phyloP scores from a whole-genome alignment of 257 asterid species.

The Thymus quinquecostatus region DNA sequence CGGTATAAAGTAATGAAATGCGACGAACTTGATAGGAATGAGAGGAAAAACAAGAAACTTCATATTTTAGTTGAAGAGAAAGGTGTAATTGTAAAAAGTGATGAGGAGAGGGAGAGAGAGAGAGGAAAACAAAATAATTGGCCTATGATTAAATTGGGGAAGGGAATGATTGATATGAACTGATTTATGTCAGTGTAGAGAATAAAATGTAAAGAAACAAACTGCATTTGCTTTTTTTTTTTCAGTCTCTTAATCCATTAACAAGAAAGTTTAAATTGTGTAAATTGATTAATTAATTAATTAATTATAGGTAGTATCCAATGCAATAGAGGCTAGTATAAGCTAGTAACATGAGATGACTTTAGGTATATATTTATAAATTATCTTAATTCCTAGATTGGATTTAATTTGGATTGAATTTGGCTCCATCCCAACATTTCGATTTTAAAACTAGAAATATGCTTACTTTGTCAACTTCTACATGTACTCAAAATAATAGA shows the following conservation, averaged over 20 bases:
- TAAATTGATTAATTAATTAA: neutral
- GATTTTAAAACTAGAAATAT: neutral
- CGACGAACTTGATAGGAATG: too few relatives aligned
- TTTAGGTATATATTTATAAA: neutral
- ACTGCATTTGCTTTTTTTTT: neutral
- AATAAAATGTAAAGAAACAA: slow-evolving; percentile 15
- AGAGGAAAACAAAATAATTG: slow-evolving; percentile 24
- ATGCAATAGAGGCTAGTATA: slow-evolving; percentile 27
- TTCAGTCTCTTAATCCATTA: slow-evolving; percentile 17
- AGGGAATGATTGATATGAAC: slow-evolving; percentile 30
- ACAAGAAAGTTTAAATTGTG: neutral
- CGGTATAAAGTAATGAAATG: too few relatives aligned
- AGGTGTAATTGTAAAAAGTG: neutral
- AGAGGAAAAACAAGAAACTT: neutral
- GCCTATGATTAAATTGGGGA: slow-evolving; percentile 29
- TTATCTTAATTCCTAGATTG: neutral
- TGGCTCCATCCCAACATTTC: neutral
- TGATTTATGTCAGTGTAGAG: slow-evolving; percentile 9
- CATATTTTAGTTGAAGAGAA: slow-evolving; percentile 4
- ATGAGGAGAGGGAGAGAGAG: neutral
- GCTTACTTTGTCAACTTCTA: neutral
- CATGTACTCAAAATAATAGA: neutral
- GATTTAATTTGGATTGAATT: slow-evolving; percentile 7
- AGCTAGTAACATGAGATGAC: neutral
- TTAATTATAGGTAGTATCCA: slow-evolving; percentile 17